Evolutionary conservation across 768 basidiomycete species (phyloP), one percentile per base, ranked within the genome.

Genomic region (Mycena venus): DNA sequence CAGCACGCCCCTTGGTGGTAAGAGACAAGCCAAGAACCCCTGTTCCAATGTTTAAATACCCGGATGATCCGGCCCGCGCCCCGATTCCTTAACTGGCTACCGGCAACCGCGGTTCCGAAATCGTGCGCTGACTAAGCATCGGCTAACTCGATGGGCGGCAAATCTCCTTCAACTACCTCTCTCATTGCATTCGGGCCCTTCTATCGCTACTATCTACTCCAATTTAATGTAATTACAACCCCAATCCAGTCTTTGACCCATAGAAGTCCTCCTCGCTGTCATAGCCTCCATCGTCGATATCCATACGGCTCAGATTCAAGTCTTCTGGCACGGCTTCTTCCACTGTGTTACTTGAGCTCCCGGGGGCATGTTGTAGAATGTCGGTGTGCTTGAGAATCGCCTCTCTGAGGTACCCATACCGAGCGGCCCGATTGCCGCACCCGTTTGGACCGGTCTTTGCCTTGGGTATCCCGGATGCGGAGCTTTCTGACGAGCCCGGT

Each of bases 401-500:
- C 23, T 31, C 29, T 19, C 40, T 40, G 34, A 68, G 51, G 21
- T 44, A 68, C 27, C 11, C 53, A 23, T 21, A 68, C 12, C 55
- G 12, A 32, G 36, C 25, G 8, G 31, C 66, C 32, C 55, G 25
- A 23, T 29, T 68, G 8, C 66, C 40, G 31, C 55, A 55, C 21
- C 66, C 55, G 14, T 68, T 68, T 12, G 66, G 4, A n/a, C 66
- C 38, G 5, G 55, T 12, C 25, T 68, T 68, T 2, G 66, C 66
- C 40, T 68, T 68, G 5, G 66, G 66, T 5, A 68, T 68, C 27
- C 53, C 66, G 19, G 55, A 68, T 44, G 66, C 51, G 27, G 55
- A 58, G 55, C 29, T 58, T 31, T 58, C 19, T 58, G 55, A 32
- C 4, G 49, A 51, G 4, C n/a, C 10, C 21, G 49, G n/a, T n/a